Base-by-base conservation (phyloP, 768 basidiomycete species). In the Ephemerocybe angulata region DNA sequence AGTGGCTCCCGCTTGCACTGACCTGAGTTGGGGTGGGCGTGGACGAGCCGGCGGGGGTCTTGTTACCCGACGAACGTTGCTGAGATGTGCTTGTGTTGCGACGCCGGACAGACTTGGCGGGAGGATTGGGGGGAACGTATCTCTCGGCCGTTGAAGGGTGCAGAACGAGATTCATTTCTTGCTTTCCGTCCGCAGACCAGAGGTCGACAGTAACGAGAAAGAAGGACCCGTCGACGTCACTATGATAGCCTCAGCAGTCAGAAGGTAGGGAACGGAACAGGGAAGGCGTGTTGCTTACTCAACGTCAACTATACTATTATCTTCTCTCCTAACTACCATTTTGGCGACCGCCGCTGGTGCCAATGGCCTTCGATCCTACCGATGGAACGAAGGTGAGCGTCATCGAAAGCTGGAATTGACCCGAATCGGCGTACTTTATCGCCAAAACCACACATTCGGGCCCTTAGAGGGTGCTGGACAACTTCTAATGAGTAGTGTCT, bases 381-480 rank as follows among this genome's bases (percentile, higher is more conserved):
- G 62, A 52, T 56, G 24, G 50, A 60, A 54, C 52, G 55, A 49
- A 58, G n/a, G 25, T 35, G 44, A 53, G 27, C 35, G 38, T 38
- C n/a, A 31, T 27, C 33, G 21, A 25, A 40, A 46, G 42, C 43
- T 33, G 52, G 60, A 52, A 35, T 44, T 55, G 47, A 25, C 59
- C 52, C 52, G 60, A 58, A 22, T 50, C 35, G 52, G 60, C 65
- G 56, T 61, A 93, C 93, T 78, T 95, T 96, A 77, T 97, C 93
- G 42, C 94, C 94, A 69, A 96, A 95, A 11, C 95, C 95, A 68
- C 94, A 96, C 87, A 95, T 95, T 60, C 94, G 83, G 47, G 94
- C 95, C 40, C 94, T 84, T 44, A 90, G 70, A 37, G 95, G 94
- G 62, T 95, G 84, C 67, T 97, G 95, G 3, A 90, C 81, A 62